Evolutionary conservation across 345 rosid species (phyloP).

Genomic region (Linum lewisii): DNA sequence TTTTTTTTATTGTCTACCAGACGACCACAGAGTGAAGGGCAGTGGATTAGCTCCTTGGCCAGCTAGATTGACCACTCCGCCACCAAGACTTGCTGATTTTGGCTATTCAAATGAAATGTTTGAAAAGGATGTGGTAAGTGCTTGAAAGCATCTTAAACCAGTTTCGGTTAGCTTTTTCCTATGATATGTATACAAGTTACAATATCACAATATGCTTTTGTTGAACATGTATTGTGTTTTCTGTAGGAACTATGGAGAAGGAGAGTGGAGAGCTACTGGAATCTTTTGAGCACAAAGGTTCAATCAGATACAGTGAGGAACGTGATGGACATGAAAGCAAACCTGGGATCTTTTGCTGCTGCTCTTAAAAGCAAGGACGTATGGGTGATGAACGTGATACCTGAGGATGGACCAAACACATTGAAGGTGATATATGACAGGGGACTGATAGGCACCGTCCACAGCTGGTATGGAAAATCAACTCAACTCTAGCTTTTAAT

Average conservation of each 20-base stretch:
- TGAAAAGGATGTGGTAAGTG: conserved; percentile 71
- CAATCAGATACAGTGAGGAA: conserved; percentile 65
- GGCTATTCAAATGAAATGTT: conserved; percentile 72
- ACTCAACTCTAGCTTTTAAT: neutral
- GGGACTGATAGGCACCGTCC: conserved; percentile 67
- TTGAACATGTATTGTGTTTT: conserved; percentile 8
- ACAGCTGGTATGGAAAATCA: conserved; percentile 55
- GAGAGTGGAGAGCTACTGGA: conserved; percentile 74
- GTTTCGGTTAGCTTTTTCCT: neutral
- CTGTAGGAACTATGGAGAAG: conserved; percentile 66
- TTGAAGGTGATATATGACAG: conserved; percentile 77
- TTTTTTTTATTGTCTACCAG: conserved; percentile 34
- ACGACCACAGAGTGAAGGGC: conserved; percentile 64
- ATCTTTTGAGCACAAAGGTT: conserved; percentile 63
- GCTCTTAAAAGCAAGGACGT: conserved; percentile 76
- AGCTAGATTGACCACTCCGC: conserved; percentile 68
- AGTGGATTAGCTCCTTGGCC: conserved; percentile 99
- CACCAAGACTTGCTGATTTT: conserved; percentile 87
- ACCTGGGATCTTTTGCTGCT: conserved; percentile 87
- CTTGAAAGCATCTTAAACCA: neutral
- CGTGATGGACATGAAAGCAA: conserved; percentile 97
- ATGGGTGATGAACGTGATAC: conserved; percentile 89
- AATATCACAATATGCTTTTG: neutral
- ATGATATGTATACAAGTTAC: neutral
- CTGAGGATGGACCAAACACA: conserved; percentile 74